Percentiles rank a stretch among this genome's conserved stretches.
Conservation (phyloP, 2,329 filamentous ascomycete species). For the Coleophoma crateriformis region DNA sequence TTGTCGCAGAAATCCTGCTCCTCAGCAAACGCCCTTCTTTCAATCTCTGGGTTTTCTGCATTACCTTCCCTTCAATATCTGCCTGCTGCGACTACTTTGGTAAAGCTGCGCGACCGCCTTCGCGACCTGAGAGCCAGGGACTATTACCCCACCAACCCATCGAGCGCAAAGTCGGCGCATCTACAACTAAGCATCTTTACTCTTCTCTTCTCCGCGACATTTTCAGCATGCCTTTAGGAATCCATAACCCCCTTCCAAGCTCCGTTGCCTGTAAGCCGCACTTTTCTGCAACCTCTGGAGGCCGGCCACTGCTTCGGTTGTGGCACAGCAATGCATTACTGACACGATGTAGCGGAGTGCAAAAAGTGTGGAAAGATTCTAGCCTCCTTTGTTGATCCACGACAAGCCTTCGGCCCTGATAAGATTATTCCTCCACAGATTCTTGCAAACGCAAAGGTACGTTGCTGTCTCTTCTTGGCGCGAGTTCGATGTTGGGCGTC, state of each 20-base stretch:
- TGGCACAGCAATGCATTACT: conserved; percentile 12
- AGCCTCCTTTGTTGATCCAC: conserved; percentile 87
- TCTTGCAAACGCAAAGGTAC: conserved; percentile 84
- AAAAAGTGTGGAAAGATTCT: conserved; percentile 96
- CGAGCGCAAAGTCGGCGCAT: background rate
- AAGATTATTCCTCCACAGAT: conserved; percentile 93
- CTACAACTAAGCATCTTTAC: background rate
- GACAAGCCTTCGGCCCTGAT: conserved; percentile 89
- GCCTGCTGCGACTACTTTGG: no score
- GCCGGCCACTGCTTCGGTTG: conserved; percentile 9
- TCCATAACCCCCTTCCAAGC: conserved; percentile 62
- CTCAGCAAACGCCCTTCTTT: no score
- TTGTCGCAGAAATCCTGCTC: no score
- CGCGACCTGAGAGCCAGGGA: background rate
- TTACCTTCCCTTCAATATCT: background rate
- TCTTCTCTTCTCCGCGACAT: background rate
- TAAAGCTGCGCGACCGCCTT: background rate
- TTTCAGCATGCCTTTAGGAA: conserved; percentile 41
- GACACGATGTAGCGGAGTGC: conserved; percentile 69
- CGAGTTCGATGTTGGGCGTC: no score
- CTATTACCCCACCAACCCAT: background rate
- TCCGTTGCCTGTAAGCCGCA: conserved; percentile 59
- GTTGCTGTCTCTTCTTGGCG: conserved; percentile 8
- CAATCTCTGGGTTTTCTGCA: no score
- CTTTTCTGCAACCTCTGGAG: conserved; percentile 4